Percentiles rank a stretch among this genome's conserved stretches.
Evolutionary conservation across 306 rosid species (phyloP).

Genomic region (Sesbania bispinosa): DNA sequence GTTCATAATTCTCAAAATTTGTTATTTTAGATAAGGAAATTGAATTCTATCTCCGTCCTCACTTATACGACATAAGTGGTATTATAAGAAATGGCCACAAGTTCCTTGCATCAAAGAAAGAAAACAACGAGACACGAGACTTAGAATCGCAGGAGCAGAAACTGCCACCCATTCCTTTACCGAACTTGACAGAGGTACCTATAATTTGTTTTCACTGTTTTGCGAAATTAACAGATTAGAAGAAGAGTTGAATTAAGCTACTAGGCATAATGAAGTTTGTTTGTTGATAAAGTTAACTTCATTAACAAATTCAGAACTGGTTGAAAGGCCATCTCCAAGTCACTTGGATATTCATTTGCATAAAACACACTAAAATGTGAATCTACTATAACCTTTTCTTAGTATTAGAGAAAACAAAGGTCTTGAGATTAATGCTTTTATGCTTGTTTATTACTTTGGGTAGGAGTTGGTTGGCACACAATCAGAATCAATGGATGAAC

Average conservation of each 20-base stretch:
- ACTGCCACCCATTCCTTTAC: not conserved
- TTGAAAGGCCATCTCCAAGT: not conserved
- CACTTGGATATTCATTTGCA: not conserved
- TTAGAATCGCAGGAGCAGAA: constrained; percentile 3
- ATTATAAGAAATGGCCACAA: not conserved
- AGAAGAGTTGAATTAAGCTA: not conserved
- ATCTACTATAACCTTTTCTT: too few species aligned
- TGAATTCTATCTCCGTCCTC: constrained; percentile 1
- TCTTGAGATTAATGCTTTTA: too few species aligned
- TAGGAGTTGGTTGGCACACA: too few species aligned
- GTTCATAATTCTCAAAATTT: not conserved
- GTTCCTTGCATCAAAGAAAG: not conserved
- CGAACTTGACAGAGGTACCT: not conserved
- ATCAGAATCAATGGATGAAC: too few species aligned
- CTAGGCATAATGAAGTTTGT: not conserved
- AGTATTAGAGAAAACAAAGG: too few species aligned
- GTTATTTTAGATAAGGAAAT: constrained; percentile 20
- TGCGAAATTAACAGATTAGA: not conserved
- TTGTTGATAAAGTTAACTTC: not conserved
- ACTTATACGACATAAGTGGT: not conserved
- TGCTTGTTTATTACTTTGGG: too few species aligned
- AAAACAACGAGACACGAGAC: not conserved
- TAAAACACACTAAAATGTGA: too few species aligned
- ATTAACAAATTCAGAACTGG: not conserved
- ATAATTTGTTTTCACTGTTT: not conserved